Evolutionary conservation across 2,329 filamentous ascomycete genomes (phyloP).

Genomic region (Helotiales sp.): DNA sequence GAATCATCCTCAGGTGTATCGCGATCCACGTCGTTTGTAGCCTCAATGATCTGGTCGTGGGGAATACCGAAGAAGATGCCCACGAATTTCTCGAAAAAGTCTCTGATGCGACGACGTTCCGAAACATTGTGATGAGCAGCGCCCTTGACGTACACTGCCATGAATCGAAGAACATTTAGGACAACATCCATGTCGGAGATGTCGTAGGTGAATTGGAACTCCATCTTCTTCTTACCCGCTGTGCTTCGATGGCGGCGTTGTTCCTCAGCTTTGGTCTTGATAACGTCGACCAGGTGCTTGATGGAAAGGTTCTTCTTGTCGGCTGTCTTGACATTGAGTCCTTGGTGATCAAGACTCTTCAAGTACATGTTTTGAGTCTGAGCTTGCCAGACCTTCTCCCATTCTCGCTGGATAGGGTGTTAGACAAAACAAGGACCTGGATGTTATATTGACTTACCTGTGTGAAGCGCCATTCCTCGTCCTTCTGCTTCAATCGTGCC

Average conservation of each 20-base stretch:
- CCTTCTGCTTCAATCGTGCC: conserved; percentile 88
- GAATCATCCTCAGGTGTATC: conserved; percentile 74
- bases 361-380: conserved; percentile 95
- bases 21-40: conserved; percentile 67
- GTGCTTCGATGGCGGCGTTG: conserved; percentile 67
- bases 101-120: conserved; percentile 72
- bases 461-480: conserved; percentile 96
- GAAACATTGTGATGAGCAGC: conserved; percentile 70
- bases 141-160: conserved; percentile 64
- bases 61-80: conserved; percentile 75
- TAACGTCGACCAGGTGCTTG: conserved; percentile 86
- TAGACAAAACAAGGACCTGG: neutral
- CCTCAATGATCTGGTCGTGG: conserved; percentile 66
- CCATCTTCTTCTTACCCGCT: conserved; percentile 61
- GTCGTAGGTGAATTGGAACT: conserved; percentile 71
- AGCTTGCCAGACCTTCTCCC: conserved; percentile 98
- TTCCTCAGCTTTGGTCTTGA: conserved; percentile 91
- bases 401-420: conserved; percentile 66
- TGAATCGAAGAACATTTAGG: conserved; percentile 59
- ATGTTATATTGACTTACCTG: conserved; percentile 46
- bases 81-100: conserved; percentile 76
- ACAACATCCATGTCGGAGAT: conserved; percentile 73
- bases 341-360: conserved; percentile 95
- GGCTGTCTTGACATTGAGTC: conserved; percentile 80
- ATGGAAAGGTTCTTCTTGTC: conserved; percentile 91